Evolutionary conservation across 2,329 filamentous ascomycete species (phyloP).

Genomic region (Hymenoscyphus fructigenus): DNA sequence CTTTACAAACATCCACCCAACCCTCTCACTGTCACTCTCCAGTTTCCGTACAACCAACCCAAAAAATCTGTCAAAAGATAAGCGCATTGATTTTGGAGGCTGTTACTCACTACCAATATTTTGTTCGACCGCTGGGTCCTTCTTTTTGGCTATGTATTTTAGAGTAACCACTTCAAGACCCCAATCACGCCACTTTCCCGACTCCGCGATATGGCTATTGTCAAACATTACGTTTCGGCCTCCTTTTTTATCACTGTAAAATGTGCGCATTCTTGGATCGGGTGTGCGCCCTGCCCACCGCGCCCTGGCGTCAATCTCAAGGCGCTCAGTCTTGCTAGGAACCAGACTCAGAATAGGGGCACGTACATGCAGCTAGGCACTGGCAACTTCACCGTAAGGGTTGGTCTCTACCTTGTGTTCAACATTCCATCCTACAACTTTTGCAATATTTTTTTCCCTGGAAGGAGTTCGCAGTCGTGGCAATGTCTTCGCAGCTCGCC

Average conservation of each 20-base stretch:
- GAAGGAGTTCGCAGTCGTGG: too few species aligned
- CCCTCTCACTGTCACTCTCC: neutral
- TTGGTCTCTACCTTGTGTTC: neutral
- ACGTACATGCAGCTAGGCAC: neutral
- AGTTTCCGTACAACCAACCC: neutral
- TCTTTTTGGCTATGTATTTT: neutral
- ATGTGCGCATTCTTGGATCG: neutral
- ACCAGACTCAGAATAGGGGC: neutral
- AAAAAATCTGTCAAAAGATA: neutral
- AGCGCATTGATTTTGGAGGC: neutral
- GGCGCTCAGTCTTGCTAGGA: neutral
- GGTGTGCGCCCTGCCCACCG: too few species aligned
- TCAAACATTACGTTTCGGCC: neutral
- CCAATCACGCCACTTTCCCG: neutral
- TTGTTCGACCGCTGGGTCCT: too few species aligned
- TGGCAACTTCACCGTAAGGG: neutral
- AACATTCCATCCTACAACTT: neutral
- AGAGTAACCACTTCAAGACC: neutral
- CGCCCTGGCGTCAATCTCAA: too few species aligned
- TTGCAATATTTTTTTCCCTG: neutral
- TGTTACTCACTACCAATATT: too few species aligned
- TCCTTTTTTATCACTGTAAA: neutral
- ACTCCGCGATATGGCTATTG: neutral
- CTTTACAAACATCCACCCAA: neutral
- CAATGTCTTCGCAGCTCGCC: neutral